phyloP scores from a whole-genome alignment of 306 rosid species.

The Senna tora region DNA sequence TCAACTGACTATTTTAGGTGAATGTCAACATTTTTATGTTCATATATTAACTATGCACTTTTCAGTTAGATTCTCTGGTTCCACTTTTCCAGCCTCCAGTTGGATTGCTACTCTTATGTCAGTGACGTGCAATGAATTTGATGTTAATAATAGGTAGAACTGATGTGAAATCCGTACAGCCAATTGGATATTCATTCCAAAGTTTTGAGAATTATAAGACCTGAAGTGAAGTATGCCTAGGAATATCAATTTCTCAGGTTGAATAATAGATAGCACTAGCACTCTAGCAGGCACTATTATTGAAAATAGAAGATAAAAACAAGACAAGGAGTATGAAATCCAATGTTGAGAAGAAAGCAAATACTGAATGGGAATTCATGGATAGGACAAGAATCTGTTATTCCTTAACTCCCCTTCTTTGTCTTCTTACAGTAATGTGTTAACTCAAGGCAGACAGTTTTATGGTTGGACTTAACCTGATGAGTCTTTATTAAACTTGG shows the following conservation, averaged over 20 bases:
- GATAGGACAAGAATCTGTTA: background rate
- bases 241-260: constrained; percentile 1
- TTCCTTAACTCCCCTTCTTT: background rate
- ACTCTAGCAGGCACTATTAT: background rate
- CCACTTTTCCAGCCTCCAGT: constrained; percentile 16
- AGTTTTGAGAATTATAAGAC: background rate
- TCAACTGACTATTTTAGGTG: background rate
- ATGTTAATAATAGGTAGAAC: constrained; percentile 3
- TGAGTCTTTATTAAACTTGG: background rate
- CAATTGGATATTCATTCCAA: background rate
- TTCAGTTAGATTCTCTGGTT: constrained; percentile 3
- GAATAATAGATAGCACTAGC: background rate
- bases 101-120: constrained; percentile 13
- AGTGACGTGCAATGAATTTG: constrained; percentile 24
- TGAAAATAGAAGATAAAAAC: background rate
- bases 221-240: background rate
- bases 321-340: background rate
- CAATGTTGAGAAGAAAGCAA: background rate
- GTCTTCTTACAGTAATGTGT: background rate
- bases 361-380: background rate
- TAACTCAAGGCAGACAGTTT: background rate
- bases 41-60: constrained; percentile 7
- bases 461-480: background rate
- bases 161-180: background rate
- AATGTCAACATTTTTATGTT: background rate